A percentile compares a stretch with the other conserved stretches of the same genome.
These are phyloP conservation scores for Fennellomyces sp. DNA, from an alignment of 371 early-diverging fungal species.

Conservation along the genomic window DNA sequence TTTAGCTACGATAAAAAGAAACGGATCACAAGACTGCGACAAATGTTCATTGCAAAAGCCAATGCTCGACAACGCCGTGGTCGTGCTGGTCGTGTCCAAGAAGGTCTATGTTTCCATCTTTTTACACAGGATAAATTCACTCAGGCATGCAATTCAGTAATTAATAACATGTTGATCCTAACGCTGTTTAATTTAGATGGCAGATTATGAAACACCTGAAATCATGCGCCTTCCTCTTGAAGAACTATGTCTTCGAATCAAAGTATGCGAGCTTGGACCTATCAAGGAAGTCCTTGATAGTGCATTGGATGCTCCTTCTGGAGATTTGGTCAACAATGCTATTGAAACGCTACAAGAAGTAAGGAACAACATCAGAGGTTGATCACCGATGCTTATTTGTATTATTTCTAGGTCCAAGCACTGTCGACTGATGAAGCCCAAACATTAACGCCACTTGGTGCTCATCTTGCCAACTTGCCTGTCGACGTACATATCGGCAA, in stretches of 20 bases:
- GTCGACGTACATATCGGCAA: conserved; percentile 90
- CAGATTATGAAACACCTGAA: conserved; percentile 76
- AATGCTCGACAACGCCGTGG: conserved; percentile 91
- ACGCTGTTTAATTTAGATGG: conserved; percentile 42
- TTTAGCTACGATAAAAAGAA: conserved; percentile 66
- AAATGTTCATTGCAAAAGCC: conserved; percentile 77
- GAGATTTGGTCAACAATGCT: conserved; percentile 69
- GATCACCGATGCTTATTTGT: background rate
- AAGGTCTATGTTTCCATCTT: conserved; percentile 81
- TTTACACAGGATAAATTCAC: conserved; percentile 60
- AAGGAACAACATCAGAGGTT: background rate
- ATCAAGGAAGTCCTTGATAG: conserved; percentile 65
- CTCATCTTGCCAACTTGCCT: conserved; percentile 84
- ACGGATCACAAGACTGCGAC: conserved; percentile 69
- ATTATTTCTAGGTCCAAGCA: conserved; percentile 42
- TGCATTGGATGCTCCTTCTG: conserved; percentile 78
- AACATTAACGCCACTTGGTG: conserved; percentile 87
- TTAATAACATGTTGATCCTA: background rate
- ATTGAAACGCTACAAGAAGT: conserved; percentile 64
- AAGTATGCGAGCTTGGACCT: conserved; percentile 62
- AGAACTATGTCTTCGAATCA: conserved; percentile 79
- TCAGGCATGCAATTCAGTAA: conserved; percentile 33
- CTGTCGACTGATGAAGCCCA: conserved; percentile 44
- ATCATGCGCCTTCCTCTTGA: conserved; percentile 82
- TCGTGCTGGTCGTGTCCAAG: conserved; percentile 90